Conservation (phyloP, 164 flowering plant genomes). For the Stephania cephalantha region DNA sequence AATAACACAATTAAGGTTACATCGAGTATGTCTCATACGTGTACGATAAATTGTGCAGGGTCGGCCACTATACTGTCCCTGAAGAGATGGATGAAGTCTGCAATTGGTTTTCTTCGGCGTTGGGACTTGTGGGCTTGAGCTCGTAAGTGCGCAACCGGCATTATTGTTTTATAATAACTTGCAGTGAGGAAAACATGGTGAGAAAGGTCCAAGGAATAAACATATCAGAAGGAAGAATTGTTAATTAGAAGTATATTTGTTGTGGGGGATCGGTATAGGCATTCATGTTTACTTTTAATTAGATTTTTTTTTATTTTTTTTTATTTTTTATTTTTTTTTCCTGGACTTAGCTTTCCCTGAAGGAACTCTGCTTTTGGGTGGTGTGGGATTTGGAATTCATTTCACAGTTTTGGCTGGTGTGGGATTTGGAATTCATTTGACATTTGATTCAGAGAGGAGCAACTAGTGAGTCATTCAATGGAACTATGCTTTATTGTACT, state of each 20-base stretch:
- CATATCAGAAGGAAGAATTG: not conserved
- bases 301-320: not conserved
- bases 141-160: not conserved
- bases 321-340: not conserved
- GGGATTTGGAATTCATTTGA: too few relatives aligned
- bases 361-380: too few relatives aligned
- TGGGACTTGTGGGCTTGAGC: slow-evolving; percentile 53
- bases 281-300: not conserved
- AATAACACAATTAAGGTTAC: not conserved
- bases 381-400: too few relatives aligned
- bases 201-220: not conserved
- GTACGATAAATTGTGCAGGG: slow-evolving; percentile 40
- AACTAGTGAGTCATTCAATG: too few relatives aligned
- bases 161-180: not conserved
- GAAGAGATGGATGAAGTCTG: slow-evolving; percentile 90
- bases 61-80: slow-evolving; percentile 90
- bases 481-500: too few relatives aligned
- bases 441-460: too few relatives aligned
- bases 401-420: too few relatives aligned
- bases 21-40: not conserved
- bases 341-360: too few relatives aligned
- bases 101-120: slow-evolving; percentile 56
- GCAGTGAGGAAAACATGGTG: not conserved
- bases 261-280: not conserved
- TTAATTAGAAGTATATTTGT: not conserved